Conservation (phyloP, 78 protist genomes). For the Mastigamoeba balamuthi region DNA sequence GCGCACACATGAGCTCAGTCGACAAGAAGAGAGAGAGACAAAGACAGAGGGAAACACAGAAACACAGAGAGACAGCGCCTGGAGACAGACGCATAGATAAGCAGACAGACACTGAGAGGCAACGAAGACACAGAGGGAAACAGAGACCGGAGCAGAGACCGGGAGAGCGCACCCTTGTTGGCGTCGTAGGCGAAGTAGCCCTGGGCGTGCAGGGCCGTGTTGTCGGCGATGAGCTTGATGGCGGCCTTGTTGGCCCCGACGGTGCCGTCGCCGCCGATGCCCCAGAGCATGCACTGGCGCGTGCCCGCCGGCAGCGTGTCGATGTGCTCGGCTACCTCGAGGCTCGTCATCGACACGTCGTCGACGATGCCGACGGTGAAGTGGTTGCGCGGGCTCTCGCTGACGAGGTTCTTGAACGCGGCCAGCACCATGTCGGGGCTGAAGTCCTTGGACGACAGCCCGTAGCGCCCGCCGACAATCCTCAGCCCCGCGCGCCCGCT, state of each 20-base stretch:
- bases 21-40: no score
- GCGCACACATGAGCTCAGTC: no score
- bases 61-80: no score
- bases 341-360: slow-evolving; percentile 31
- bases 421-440: slow-evolving; percentile 32
- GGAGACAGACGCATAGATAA: no score
- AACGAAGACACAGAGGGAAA: no score
- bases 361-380: slow-evolving; percentile 51
- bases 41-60: no score
- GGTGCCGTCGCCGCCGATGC: no score
- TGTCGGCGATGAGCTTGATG: slow-evolving; percentile 33
- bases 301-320: slow-evolving; percentile 22
- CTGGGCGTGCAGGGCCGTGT: slow-evolving; percentile 29
- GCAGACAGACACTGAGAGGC: no score
- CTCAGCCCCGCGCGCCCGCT: no score
- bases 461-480: slow-evolving; percentile 52
- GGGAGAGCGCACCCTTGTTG: no score
- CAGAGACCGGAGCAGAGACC: no score
- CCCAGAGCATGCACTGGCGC: slow-evolving; percentile 46
- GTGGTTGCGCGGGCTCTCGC: slow-evolving; percentile 12
- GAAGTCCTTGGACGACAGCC: slow-evolving; percentile 57
- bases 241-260: slow-evolving; percentile 68
- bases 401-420: slow-evolving; percentile 27
- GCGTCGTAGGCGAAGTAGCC: slow-evolving; percentile 63
- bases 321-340: slow-evolving; percentile 1